Conservation (phyloP, 2,329 filamentous ascomycete species). For the Waltergamsia citrina region DNA sequence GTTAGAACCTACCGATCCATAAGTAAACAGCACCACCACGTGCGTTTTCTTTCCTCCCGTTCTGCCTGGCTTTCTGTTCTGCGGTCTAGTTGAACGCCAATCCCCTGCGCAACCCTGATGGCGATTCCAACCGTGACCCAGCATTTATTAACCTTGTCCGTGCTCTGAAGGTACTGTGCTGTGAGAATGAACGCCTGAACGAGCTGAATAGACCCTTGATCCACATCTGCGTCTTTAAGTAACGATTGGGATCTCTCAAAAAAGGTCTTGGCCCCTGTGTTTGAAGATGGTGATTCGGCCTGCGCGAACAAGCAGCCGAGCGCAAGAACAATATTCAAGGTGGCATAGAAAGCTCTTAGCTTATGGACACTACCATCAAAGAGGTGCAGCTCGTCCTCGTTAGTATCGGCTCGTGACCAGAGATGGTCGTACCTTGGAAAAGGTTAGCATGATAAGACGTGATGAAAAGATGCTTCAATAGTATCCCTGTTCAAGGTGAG, state of each 20-base stretch:
- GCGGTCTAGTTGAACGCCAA: constrained; percentile 26
- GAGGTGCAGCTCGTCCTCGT: too few relatives aligned
- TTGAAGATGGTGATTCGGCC: too few relatives aligned
- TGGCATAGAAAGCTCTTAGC: too few relatives aligned
- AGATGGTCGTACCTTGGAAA: too few relatives aligned
- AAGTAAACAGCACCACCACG: constrained; percentile 28
- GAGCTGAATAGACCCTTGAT: constrained; percentile 23
- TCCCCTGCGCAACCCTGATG: constrained; percentile 26
- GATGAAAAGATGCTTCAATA: too few relatives aligned
- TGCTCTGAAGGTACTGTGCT: constrained; percentile 27
- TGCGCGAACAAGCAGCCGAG: neutral
- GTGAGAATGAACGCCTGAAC: constrained; percentile 29
- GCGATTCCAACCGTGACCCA: constrained; percentile 33
- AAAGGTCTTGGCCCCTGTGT: constrained; percentile 15
- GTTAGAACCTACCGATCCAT: constrained; percentile 20
- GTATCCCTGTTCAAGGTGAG: too few relatives aligned
- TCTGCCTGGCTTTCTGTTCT: constrained; percentile 16
- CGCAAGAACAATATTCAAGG: neutral
- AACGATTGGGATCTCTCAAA: constrained; percentile 21
- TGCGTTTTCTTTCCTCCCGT: constrained; percentile 22
- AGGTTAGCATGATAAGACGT: too few relatives aligned
- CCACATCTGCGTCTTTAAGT: constrained; percentile 20
- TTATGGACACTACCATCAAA: too few relatives aligned
- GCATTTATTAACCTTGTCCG: constrained; percentile 26
- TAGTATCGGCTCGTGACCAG: too few relatives aligned